phyloP scores from a whole-genome alignment of 176 grass and related monocot genomes.

The Oryza rufipogon region DNA sequence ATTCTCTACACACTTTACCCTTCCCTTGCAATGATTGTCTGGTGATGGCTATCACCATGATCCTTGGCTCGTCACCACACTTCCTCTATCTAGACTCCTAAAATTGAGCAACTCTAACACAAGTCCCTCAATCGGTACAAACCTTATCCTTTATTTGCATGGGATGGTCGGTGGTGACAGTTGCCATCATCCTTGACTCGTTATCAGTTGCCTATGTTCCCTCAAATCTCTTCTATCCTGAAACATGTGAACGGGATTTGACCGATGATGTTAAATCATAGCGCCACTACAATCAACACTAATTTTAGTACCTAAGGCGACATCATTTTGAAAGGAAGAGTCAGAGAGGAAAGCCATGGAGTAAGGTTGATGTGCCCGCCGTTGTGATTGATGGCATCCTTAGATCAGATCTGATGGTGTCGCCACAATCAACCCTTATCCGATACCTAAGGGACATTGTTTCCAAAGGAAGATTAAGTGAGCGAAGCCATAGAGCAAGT shows the following conservation, averaged over 20 bases:
- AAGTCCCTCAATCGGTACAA: too few species aligned
- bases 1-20: too few species aligned
- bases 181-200: neutral
- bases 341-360: neutral
- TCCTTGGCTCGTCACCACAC: too few species aligned
- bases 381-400: too few species aligned
- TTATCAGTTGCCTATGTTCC: neutral
- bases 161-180: neutral
- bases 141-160: neutral
- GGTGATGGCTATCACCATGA: too few species aligned
- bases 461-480: too few species aligned
- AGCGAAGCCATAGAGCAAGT: too few species aligned
- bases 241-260: neutral
- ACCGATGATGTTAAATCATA: neutral
- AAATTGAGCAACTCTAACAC: neutral
- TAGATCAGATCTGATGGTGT: too few species aligned
- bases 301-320: too few species aligned
- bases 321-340: neutral
- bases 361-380: neutral
- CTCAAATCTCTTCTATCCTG: neutral
- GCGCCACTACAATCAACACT: fast-evolving
- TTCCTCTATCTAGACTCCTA: neutral
- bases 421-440: neutral
- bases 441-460: too few species aligned
- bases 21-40: too few species aligned